Base-by-base conservation (phyloP, 2,329 filamentous ascomycete species). In the Lasiodiplodia hormozganensis region DNA sequence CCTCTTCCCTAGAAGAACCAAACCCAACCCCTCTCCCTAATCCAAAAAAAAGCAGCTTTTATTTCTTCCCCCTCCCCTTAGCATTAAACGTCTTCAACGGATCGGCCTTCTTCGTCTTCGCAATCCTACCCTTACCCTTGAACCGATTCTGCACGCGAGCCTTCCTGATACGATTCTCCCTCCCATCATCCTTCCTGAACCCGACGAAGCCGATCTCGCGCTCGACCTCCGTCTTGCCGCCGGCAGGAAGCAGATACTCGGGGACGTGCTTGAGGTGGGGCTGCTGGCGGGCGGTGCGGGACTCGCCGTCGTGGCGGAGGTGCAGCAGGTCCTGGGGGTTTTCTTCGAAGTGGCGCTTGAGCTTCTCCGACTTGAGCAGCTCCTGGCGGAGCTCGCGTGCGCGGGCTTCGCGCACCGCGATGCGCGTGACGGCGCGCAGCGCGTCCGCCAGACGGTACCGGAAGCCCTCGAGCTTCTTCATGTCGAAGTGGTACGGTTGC, bases 311-410 rank as follows among this genome's bases (percentile, higher is more conserved):
- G 77, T 99, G 96, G 31, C 95, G 88, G 72, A 98, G 84, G 77
- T 97, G 93, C 47, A 89, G 88, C 71, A 98, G 82, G 77, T 98
- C 95, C 38, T 91, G 89, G 0, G 96, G 96, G 78, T 99, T 97
- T 80, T 99, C 96, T 77, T 98, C 96, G 76, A 98, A 99, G 83
- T 98, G 93, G 64, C 94, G 87, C 81, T 96, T 94, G 67, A 99
- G 84, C 81, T 97, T 97, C 76, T 98, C 95, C 72, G 91, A 95
- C 82, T 97, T 96, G 74, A 97, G 85, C 14, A 99, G 85, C 79
- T 98, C 96, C 78, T 95, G 90, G 66, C 93, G 88, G 68, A 99
- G 86, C 81, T 99, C 95, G 69, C 92, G 88, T 11, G 93, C 92
- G 62, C 96, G 88, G 2, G 96, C 95, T 83, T 97, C 94, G 71